phyloP scores from a whole-genome alignment of 257 asterid genomes.

The Lavandula angustifolia region DNA sequence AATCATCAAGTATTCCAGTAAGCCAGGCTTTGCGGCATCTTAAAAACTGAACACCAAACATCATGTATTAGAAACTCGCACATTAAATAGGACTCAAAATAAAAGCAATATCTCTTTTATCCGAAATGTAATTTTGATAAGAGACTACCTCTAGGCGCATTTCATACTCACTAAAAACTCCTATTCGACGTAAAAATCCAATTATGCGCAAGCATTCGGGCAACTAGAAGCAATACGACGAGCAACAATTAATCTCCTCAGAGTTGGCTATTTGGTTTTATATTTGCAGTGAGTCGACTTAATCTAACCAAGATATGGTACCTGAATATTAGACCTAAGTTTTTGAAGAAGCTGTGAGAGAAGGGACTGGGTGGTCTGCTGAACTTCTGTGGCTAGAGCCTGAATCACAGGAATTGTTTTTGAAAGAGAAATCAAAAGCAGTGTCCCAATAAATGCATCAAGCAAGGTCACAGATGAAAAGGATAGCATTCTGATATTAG shows the following conservation, averaged over 20 bases:
- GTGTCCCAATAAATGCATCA: conserved; percentile 38
- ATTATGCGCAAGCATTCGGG: conserved; percentile 97
- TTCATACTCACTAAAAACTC: conserved; percentile 91
- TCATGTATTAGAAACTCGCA: conserved; percentile 35
- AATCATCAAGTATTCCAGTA: conserved; percentile 82
- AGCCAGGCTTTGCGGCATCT: conserved; percentile 99
- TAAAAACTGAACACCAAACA: conserved; percentile 57
- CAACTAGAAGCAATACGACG: conserved; percentile 50
- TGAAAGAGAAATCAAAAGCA: conserved; percentile 37
- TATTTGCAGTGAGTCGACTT: conserved; percentile 23
- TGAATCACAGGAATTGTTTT: conserved; percentile 91
- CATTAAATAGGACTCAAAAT: not conserved
- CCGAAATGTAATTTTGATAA: not conserved
- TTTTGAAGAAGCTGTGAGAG: conserved; percentile 92
- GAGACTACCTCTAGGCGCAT: conserved; percentile 87
- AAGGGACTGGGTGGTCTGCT: conserved; percentile 92
- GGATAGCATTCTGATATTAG: conserved; percentile 25
- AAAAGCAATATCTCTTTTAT: conserved; percentile 1
- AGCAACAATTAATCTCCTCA: conserved; percentile 18
- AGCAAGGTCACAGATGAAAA: conserved; percentile 32
- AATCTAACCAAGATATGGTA: conserved; percentile 32
- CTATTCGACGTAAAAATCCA: conserved; percentile 96
- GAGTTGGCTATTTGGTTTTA: not conserved
- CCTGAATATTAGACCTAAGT: conserved; percentile 97
- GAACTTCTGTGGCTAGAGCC: conserved; percentile 90